These are phyloP conservation scores for Phaeosphaeriaceae sp. DNA, from an alignment of 2,329 filamentous ascomycete genomes.

Conservation along the genomic window DNA sequence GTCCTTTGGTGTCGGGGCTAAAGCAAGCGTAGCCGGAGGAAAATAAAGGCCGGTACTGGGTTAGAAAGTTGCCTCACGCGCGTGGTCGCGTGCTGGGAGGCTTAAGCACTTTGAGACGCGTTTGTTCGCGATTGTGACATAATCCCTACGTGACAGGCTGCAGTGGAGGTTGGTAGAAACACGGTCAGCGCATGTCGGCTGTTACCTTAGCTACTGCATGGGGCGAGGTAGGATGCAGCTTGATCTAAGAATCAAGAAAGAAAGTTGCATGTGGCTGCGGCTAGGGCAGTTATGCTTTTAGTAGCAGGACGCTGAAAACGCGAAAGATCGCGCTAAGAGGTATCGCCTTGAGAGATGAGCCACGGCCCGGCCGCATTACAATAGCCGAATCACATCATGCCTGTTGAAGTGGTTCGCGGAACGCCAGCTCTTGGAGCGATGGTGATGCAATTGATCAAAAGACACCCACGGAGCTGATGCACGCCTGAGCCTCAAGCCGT, in stretches of 20 bases:
- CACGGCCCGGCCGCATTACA: conserved; percentile 31
- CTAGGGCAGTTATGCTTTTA: conserved; percentile 29
- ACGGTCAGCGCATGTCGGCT: conserved; percentile 36
- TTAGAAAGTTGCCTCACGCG: conserved; percentile 31
- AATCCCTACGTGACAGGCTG: conserved; percentile 30
- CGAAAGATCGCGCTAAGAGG: conserved; percentile 34
- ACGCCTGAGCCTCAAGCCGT: conserved; percentile 8
- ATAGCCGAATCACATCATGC: conserved; percentile 31
- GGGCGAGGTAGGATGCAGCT: conserved; percentile 13
- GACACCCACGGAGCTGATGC: conserved; percentile 19
- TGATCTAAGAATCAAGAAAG: conserved; percentile 25
- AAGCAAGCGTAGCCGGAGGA: conserved; percentile 15
- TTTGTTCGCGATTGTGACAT: conserved; percentile 41
- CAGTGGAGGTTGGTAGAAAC: conserved; percentile 28
- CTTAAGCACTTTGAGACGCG: conserved; percentile 39
- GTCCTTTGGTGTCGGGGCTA: conserved; percentile 21
- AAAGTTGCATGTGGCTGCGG: conserved; percentile 29
- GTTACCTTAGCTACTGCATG: conserved; percentile 37
- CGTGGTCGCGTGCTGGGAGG: conserved; percentile 41
- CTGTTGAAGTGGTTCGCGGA: conserved; percentile 21
- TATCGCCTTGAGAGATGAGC: conserved; percentile 27
- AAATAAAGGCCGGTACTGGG: conserved; percentile 26
- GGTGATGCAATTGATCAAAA: conserved; percentile 13
- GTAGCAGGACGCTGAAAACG: conserved; percentile 22
- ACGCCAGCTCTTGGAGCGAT: conserved; percentile 20